A percentile compares a stretch with the other conserved stretches of the same genome.
Evolutionary conservation across 2,329 filamentous ascomycete species (phyloP).

Genomic region (Metarhizium robertsii): DNA sequence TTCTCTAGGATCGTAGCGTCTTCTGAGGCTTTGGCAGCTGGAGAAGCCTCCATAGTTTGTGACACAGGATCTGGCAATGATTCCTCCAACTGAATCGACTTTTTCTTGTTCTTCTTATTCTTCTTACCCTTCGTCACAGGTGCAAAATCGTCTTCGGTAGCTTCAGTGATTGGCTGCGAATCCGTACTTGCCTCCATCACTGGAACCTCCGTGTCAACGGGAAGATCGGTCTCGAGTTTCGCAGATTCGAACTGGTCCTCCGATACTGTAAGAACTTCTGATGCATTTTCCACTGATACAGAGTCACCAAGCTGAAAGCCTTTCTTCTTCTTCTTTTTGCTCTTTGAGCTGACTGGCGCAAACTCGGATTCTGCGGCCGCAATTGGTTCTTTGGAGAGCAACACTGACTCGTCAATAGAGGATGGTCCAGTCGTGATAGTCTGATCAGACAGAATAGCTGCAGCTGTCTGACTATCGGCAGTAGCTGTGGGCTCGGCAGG

Average conservation of each 20-base stretch:
- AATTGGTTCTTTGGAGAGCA: neutral
- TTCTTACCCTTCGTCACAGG: constrained; percentile 2
- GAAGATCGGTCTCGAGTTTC: neutral
- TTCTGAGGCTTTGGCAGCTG: neutral
- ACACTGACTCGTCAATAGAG: neutral
- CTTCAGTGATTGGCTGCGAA: neutral
- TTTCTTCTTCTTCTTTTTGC: constrained; percentile 10
- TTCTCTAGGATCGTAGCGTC: neutral
- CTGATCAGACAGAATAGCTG: no score
- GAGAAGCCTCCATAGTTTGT: neutral
- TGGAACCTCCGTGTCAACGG: neutral
- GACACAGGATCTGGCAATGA: constrained; percentile 2
- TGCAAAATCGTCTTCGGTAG: neutral
- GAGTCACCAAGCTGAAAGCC: neutral
- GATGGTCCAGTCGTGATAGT: neutral
- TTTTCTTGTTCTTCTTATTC: constrained; percentile 7
- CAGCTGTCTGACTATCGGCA: no score
- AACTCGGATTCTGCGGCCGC: neutral
- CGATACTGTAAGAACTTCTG: neutral
- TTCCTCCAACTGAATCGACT: constrained; percentile 12
- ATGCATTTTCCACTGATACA: neutral
- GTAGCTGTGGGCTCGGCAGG: no score
- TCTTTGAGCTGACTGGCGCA: constrained; percentile 1
- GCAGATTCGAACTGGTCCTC: neutral
- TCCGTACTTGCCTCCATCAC: neutral